phyloP scores from a whole-genome alignment of 1,139 yeast genomes.

The Hyphopichia burtonii region DNA sequence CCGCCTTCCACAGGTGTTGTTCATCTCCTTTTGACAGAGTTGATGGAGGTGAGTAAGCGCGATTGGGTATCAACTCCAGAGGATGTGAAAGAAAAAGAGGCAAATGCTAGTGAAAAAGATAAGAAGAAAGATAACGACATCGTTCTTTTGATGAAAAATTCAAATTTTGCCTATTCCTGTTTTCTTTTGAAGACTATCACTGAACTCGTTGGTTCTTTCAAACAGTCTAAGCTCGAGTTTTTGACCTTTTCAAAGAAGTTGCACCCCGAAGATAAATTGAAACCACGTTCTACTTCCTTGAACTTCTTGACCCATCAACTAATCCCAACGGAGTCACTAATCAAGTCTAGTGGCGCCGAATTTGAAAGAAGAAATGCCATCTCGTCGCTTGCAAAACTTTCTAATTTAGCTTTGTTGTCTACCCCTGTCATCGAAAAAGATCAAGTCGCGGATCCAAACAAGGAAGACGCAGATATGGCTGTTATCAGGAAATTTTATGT shows the following conservation, averaged over 20 bases:
- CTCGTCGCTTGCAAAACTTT: constrained; percentile 50
- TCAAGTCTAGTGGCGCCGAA: constrained; percentile 27
- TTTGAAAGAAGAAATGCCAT: constrained; percentile 43
- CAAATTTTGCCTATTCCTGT: constrained; percentile 60
- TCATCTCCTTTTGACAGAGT: constrained; percentile 58
- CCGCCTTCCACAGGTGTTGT: constrained; percentile 57
- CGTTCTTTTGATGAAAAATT: constrained; percentile 22
- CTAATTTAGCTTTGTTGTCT: constrained; percentile 62
- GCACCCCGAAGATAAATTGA: constrained; percentile 25
- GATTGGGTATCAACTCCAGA: constrained; percentile 49
- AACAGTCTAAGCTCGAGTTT: constrained; percentile 78
- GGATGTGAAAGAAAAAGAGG: constrained; percentile 10
- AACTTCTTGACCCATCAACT: constrained; percentile 77
- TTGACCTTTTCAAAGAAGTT: constrained; percentile 63
- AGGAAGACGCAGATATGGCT: constrained; percentile 65
- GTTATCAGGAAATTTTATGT: constrained; percentile 72
- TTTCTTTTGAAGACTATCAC: constrained; percentile 66
- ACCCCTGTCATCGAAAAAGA: constrained; percentile 43
- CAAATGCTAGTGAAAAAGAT: constrained; percentile 12
- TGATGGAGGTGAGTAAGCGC: constrained; percentile 54
- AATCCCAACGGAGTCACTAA: constrained; percentile 53
- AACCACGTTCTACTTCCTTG: constrained; percentile 73
- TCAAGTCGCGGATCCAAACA: constrained; percentile 45
- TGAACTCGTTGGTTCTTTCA: constrained; percentile 77
- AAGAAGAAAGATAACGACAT: constrained; percentile 7